These are phyloP conservation scores for Cryptococcus maquisensis DNA, from an alignment of 1,284 basidiomycete genomes.

Conservation along the genomic window DNA sequence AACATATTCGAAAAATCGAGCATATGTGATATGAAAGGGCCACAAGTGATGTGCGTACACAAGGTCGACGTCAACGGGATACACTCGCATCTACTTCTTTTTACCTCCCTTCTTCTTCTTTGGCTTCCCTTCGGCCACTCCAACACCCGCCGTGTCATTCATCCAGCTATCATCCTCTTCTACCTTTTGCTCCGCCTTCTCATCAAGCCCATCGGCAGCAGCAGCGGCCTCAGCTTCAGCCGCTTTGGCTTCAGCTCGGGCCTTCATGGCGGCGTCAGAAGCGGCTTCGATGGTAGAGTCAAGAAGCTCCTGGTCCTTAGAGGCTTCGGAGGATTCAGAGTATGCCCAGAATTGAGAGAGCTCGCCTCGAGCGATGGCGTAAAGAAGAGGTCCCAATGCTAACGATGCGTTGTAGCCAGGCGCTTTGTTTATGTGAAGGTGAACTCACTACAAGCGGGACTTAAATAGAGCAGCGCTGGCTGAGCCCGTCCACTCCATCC, in stretches of 20 bases:
- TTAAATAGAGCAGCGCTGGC: slow-evolving; percentile 86
- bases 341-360: slow-evolving; percentile 37
- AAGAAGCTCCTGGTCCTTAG: slow-evolving; percentile 15
- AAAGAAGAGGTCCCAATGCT: slow-evolving; percentile 46
- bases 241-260: slow-evolving; percentile 17
- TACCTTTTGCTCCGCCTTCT: neutral
- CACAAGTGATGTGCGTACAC: no score
- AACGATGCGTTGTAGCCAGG: neutral
- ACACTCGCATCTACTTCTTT: slow-evolving; percentile 53
- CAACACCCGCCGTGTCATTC: slow-evolving; percentile 20
- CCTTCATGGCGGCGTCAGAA: slow-evolving; percentile 34
- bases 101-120: slow-evolving; percentile 57
- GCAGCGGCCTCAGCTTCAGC: slow-evolving; percentile 14
- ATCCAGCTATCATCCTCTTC: slow-evolving; percentile 45
- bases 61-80: neutral
- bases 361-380: slow-evolving; percentile 46
- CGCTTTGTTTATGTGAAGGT: neutral
- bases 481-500: slow-evolving; percentile 74
- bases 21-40: no score
- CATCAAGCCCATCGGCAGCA: slow-evolving; percentile 6
- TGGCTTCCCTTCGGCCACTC: slow-evolving; percentile 44
- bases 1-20: no score
- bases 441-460: slow-evolving; percentile 61
- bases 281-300: slow-evolving; percentile 41
- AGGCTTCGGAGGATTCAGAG: slow-evolving; percentile 30